Base-by-base conservation (phyloP, 192 early-diverging fungal species). In the Entomortierella parvispora region DNA sequence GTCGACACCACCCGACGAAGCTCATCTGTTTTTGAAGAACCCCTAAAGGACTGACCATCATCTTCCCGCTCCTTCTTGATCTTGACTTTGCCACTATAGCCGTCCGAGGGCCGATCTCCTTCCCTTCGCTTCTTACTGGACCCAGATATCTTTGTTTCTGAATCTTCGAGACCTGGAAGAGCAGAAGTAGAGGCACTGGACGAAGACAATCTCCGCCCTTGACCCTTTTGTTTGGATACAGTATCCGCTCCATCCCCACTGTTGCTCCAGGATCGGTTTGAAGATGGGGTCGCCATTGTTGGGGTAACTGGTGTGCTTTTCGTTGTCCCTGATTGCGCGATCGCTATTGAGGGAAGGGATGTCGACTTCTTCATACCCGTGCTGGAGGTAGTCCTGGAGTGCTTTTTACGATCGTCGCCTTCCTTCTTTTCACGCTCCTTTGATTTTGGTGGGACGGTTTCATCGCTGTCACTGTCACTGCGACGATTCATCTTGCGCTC, bases 1-100 rank as follows among this genome's bases (percentile, higher is more conserved):
- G 61, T 58, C 8, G 74, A 77, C 0, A 60, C 59, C 4, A 77
- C 66, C 2, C 74, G 44, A 14, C 74, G 74, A 22, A 77, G 50
- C 12, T 77, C 74, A 29, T 77, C 74, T 7, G 43, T 5, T 31
- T 68, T 77, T 4, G 45, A 32, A 14, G 50, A 42, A 7, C 47
- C 15, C 53, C 61, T 51, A n/a, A 64, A 63, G 40, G 34, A 4
- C 14, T 51, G 65, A 3, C 37, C 47, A n/a, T 77, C 74, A 1
- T 77, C 74, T 15, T 77, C 74, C 9, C 74, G 74, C n/a, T 77
- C 74, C 74, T 77, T 77, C 61, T 77, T 77, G 49, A 77, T 77
- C 64, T 77, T 77, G 43, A 77, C 47, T 52, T 68, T 77, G 29
- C 74, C 66, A 17, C 65, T 59, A 59, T 68, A 77, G 12, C 45